Conservation (phyloP, 805 yeast species). For the Wickerhamomyces canadensis region DNA sequence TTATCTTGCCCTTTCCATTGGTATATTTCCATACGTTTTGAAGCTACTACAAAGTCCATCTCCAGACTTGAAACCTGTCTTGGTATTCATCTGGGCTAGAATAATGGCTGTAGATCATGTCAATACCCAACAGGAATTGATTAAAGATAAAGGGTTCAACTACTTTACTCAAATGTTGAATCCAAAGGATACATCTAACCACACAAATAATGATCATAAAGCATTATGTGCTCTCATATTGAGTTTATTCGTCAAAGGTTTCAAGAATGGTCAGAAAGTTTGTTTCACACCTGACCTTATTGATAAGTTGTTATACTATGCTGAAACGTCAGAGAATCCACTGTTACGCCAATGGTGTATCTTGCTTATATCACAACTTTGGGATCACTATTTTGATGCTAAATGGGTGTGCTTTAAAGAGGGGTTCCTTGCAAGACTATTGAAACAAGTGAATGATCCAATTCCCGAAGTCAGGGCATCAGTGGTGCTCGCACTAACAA, state of each 20-base stretch:
- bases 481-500: constrained; percentile 64
- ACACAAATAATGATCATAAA: constrained; percentile 59
- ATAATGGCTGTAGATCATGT: constrained; percentile 92
- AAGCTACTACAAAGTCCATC: constrained; percentile 92
- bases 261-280: constrained; percentile 70
- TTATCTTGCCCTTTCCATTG: constrained; percentile 84
- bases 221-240: constrained; percentile 94
- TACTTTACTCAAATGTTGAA: constrained; percentile 80
- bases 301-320: constrained; percentile 57
- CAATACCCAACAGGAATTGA: constrained; percentile 85
- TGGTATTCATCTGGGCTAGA: constrained; percentile 96
- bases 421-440: constrained; percentile 51
- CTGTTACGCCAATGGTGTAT: constrained; percentile 90
- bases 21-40: constrained; percentile 91
- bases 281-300: constrained; percentile 73
- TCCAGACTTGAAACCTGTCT: constrained; percentile 86
- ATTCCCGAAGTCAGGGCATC: constrained; percentile 95
- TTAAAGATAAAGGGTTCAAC: constrained; percentile 85
- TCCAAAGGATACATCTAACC: constrained; percentile 28
- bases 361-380: constrained; percentile 68
- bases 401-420: constrained; percentile 64
- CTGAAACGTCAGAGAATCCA: constrained; percentile 75
- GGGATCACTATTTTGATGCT: constrained; percentile 69
- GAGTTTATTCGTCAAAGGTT: constrained; percentile 78
- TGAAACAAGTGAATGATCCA: constrained; percentile 69